These are phyloP conservation scores for Tulasnella sp. DNA, from an alignment of 768 basidiomycete genomes.

Conservation along the genomic window DNA sequence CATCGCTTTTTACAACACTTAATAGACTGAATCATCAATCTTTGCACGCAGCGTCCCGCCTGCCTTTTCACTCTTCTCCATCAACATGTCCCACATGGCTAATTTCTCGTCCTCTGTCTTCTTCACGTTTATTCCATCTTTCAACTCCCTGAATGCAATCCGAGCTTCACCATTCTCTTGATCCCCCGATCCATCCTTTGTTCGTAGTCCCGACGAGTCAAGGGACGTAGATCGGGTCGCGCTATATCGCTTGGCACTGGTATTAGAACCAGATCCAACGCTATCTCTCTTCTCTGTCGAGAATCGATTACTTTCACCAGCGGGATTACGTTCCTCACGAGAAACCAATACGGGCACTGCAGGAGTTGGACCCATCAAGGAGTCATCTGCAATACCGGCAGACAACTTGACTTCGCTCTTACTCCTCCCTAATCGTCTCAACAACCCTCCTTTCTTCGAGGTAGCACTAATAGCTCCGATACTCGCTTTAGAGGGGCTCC, in stretches of 20 bases:
- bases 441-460: neutral
- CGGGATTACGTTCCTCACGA: neutral
- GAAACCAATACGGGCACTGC: neutral
- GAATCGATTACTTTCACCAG: neutral
- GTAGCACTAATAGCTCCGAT: neutral
- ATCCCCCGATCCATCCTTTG: too few relatives aligned
- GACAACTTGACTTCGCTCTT: constrained; percentile 2
- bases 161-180: constrained; percentile 16
- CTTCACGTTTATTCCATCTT: constrained; percentile 26
- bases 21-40: constrained; percentile 10
- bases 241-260: neutral
- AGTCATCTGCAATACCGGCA: neutral
- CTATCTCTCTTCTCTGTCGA: neutral
- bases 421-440: constrained; percentile 5
- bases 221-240: constrained; percentile 3
- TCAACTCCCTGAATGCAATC: constrained; percentile 39
- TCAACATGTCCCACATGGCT: constrained; percentile 53
- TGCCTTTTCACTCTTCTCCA: constrained; percentile 51
- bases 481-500: too few relatives aligned
- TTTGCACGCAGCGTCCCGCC: constrained; percentile 53
- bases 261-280: neutral
- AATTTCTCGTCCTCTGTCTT: constrained; percentile 59
- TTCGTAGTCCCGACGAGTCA: neutral
- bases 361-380: neutral
- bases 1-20: too few relatives aligned